A percentile compares a stretch with the other conserved stretches of the same genome.
Evolutionary conservation across 2,329 filamentous ascomycete genomes (phyloP).

Genomic region (Penicillium capsulatum): DNA sequence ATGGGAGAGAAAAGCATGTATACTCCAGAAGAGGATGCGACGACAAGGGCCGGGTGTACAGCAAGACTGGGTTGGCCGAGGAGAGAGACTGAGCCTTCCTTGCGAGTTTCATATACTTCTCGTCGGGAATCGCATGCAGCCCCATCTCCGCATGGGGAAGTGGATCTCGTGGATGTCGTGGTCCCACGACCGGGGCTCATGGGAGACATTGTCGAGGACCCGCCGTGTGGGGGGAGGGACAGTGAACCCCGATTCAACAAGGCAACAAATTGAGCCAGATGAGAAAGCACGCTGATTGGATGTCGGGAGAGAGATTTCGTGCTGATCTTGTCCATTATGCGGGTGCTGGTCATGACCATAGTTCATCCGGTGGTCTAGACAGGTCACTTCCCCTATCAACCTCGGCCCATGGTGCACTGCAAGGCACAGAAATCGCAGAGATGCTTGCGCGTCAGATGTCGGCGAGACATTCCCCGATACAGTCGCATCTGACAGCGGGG

Average conservation of each 20-base stretch:
- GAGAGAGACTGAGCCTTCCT: background rate
- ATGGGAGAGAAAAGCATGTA: background rate
- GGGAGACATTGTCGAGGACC: conserved; percentile 3
- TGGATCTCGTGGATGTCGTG: conserved; percentile 6
- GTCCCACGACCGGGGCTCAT: conserved; percentile 1
- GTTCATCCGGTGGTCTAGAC: background rate
- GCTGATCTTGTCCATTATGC: conserved; percentile 13
- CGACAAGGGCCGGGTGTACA: background rate
- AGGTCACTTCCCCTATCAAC: conserved; percentile 6
- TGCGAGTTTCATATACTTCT: conserved; percentile 14
- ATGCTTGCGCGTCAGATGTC: conserved; percentile 10
- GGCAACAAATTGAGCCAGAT: background rate
- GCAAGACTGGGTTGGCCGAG: background rate
- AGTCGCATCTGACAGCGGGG: conserved; percentile 13
- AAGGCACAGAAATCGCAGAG: background rate
- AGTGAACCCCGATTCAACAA: background rate
- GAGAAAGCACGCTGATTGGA: background rate
- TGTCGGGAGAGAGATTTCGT: background rate
- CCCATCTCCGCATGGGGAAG: conserved; percentile 21
- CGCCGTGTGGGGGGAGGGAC: conserved; percentile 1
- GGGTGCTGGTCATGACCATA: background rate
- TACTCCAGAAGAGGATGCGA: background rate
- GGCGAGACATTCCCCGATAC: conserved; percentile 14
- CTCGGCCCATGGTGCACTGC: background rate
- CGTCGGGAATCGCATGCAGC: conserved; percentile 16